A percentile compares a stretch with the other conserved stretches of the same genome.
Conservation (phyloP, 192 early-diverging fungal genomes). For the Coemansia sp. region DNA sequence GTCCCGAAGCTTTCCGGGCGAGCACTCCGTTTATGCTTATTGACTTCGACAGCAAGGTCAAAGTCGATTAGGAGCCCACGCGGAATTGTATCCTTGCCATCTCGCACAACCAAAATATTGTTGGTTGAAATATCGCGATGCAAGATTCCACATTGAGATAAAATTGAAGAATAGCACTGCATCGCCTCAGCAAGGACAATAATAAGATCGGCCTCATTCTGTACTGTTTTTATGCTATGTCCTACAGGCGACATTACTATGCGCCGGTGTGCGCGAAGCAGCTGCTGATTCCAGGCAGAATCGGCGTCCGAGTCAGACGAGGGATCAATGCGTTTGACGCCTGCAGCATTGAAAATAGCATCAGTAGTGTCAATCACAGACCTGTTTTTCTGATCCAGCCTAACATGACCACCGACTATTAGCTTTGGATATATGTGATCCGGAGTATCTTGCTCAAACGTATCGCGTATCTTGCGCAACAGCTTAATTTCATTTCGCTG, state of each 20-base stretch:
- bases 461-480: background rate
- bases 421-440: constrained; percentile 1
- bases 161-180: constrained; percentile 17
- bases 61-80: constrained; percentile 33
- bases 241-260: constrained; percentile 19
- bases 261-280: constrained; percentile 12
- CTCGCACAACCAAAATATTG: constrained; percentile 21
- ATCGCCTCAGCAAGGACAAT: constrained; percentile 27
- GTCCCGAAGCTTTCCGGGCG: constrained; percentile 4
- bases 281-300: background rate
- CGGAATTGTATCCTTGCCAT: background rate
- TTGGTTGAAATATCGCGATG: constrained; percentile 31
- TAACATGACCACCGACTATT: background rate
- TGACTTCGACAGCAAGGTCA: constrained; percentile 9
- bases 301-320: no score
- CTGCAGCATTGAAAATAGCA: background rate
- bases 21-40: background rate
- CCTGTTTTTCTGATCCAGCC: background rate
- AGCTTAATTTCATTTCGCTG: background rate
- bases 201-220: constrained; percentile 14
- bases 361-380: background rate
- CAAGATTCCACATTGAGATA: constrained; percentile 10
- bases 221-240: background rate
- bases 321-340: background rate
- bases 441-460: background rate